Evolutionary conservation across 148 eudicot species (phyloP), one percentile per base, ranked within the genome.

Genomic region (Drosera capensis): DNA sequence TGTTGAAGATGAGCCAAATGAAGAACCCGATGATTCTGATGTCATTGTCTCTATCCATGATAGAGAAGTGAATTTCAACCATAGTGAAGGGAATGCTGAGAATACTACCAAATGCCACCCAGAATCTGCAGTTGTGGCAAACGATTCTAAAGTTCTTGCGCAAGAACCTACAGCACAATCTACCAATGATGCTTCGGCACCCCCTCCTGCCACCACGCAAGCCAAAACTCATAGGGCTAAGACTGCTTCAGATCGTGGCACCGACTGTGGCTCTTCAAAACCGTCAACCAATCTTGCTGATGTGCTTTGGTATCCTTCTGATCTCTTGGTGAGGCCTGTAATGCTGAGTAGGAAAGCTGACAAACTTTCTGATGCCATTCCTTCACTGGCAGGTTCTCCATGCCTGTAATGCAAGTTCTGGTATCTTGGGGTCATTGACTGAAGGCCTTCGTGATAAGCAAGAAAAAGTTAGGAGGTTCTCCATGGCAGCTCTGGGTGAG

Each of bases 401-500:
- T n/a, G n/a, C n/a, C n/a, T n/a, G n/a, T n/a, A n/a, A n/a, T 68
- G 80, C 78, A 28, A 73, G 73, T 76, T 80, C 93, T 57, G 99
- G 93, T 54, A 71, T 90, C 56, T 68, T 84, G 46, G 78, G 68
- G 58, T 68, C 93, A 38, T 53, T 90, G 20, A 72, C 82, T 57
- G 78, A 85, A 58, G 85, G 95, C 49, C 93, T 90, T 29, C 70
- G 87, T 59, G 95, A 90, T 60, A 74, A 72, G 44, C 95, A 80
- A 65, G 99, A 84, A 52, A 90, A 90, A 66, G 95, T 90, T n/a
- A 77, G 95, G 72, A 71, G 99, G 63, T 90, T 78, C 52, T 84
- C 99, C 45, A 84, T 90, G 99, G 99, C 99, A 60, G 95, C 95
- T 48, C 46, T 88, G 64, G 96, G 96, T 25, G 96, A 88, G 69